Base-by-base conservation (phyloP, 768 basidiomycete genomes). In the Psilocybe cubensis region DNA sequence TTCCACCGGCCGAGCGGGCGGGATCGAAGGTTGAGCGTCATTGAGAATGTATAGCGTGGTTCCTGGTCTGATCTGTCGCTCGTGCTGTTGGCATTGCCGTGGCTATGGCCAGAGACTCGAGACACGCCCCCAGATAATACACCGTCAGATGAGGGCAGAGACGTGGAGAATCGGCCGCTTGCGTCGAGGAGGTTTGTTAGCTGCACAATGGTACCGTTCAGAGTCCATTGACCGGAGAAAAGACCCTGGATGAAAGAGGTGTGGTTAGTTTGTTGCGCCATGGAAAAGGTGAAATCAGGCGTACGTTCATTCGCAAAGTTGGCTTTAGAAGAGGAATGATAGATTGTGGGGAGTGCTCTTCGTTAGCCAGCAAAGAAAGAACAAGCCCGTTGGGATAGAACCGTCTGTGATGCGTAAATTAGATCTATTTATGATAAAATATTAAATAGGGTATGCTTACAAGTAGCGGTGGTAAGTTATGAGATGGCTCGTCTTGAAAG, bases 381-480 rank as follows among this genome's bases (percentile, higher is more conserved):
- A 96, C 95, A 66, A 85, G 83, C 2, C 95, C 95, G 60, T 92
- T 84, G 0, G 92, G 87, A 63, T 89, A 89, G 76, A 96, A 96
- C 24, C 95, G 92, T 43, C 91, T 93, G 63, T 1, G 17, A 41
- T 18, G 61, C 24, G 27, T 18, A 5, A 42, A 58, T 47, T 43
- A 28, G 38, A 12, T 18, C 1, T 20, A 51, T 11, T 35, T n/a
- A 48, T 24, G 20, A 31, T 27, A 27, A 24, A 4, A 21, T 27
- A 43, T 3, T 18, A n/a, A 23, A 10, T 28, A 28, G 4, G 52
- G 11, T n/a, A 6, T 7, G 63, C 88, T 71, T 62, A 91, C 87
- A 97, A 79, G 71, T 93, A 96, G 28, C 95, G 91, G 66, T 96
- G 92, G 71, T 96, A 97, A 4, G 93, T 96, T 66, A 97, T 84